A percentile compares a stretch with the other conserved stretches of the same genome.
These are phyloP conservation scores for Umbelopsis ramanniana DNA, from an alignment of 192 early-diverging fungal species.

Conservation along the genomic window DNA sequence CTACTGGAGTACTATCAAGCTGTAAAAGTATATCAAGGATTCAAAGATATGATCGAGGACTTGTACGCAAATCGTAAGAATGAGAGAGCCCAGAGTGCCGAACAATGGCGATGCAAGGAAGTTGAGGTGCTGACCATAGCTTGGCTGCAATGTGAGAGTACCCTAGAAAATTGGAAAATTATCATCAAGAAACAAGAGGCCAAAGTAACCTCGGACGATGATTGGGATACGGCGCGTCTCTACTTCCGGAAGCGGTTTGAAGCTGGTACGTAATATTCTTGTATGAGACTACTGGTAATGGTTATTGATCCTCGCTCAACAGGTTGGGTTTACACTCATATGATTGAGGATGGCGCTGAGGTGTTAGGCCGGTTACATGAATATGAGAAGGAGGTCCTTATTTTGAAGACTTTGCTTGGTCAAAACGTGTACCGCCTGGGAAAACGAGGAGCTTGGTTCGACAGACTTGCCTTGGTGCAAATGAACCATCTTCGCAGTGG, in stretches of 20 bases:
- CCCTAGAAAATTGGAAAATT: slow-evolving; percentile 29
- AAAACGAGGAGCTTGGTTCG: slow-evolving; percentile 69
- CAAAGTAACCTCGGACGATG: neutral
- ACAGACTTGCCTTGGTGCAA: slow-evolving; percentile 64
- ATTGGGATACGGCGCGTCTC: neutral
- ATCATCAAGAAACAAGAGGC: neutral
- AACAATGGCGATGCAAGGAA: slow-evolving; percentile 8
- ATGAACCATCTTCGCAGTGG: slow-evolving; percentile 50
- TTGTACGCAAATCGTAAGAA: slow-evolving; percentile 29
- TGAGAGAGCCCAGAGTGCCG: neutral
- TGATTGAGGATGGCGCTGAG: slow-evolving; percentile 55
- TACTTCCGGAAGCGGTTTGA: slow-evolving; percentile 41
- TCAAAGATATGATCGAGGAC: slow-evolving; percentile 34
- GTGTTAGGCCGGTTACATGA: slow-evolving; percentile 59
- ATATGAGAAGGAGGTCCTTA: slow-evolving; percentile 54
- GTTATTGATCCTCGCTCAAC: neutral
- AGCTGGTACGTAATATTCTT: slow-evolving; percentile 30
- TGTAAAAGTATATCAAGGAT: slow-evolving; percentile 35
- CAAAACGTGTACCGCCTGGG: slow-evolving; percentile 59
- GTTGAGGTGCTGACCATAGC: neutral
- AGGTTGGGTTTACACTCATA: slow-evolving; percentile 65
- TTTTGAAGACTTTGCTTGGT: slow-evolving; percentile 60
- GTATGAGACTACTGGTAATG: neutral
- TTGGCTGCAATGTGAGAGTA: slow-evolving; percentile 40
- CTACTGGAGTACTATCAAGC: slow-evolving; percentile 50